Evolutionary conservation across 164 flowering plant genomes (phyloP).

Genomic region (Piper betle): DNA sequence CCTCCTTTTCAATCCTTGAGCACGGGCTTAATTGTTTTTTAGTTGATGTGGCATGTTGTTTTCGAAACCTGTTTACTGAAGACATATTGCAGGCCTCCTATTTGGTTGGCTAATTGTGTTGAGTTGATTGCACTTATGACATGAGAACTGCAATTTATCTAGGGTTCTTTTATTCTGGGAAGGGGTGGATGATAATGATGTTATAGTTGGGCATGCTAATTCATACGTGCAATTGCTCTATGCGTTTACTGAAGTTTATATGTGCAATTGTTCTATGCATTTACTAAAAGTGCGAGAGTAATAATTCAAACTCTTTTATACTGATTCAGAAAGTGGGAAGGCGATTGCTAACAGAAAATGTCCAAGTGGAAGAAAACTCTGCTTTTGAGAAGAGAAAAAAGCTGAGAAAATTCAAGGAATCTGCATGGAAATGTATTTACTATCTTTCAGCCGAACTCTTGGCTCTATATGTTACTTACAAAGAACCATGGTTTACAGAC

Average conservation of each 20-base stretch:
- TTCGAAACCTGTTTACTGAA: too few relatives aligned
- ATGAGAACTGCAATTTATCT: background rate
- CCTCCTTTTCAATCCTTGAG: too few relatives aligned
- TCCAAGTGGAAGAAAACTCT: conserved; percentile 16
- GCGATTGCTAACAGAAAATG: conserved; percentile 44
- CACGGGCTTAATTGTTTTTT: too few relatives aligned
- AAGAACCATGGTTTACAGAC: conserved; percentile 92
- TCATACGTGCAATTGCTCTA: background rate
- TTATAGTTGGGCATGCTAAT: background rate
- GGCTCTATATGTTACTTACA: conserved; percentile 62
- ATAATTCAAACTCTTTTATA: conserved; percentile 5
- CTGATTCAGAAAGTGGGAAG: conserved; percentile 54
- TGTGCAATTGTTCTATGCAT: background rate
- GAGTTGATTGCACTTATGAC: too few relatives aligned
- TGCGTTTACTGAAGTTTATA: background rate
- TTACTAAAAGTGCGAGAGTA: background rate
- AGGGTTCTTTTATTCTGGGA: background rate
- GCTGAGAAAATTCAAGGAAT: conserved; percentile 82
- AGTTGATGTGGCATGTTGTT: too few relatives aligned
- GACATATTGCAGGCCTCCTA: too few relatives aligned
- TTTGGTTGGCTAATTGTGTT: too few relatives aligned
- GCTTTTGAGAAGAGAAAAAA: conserved; percentile 38
- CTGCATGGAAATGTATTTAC: conserved; percentile 91
- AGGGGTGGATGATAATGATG: background rate
- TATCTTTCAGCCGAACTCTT: conserved; percentile 81